These are phyloP conservation scores for Vaccinium macrocarpon DNA, from an alignment of 148 eudicot species.

Conservation along the genomic window DNA sequence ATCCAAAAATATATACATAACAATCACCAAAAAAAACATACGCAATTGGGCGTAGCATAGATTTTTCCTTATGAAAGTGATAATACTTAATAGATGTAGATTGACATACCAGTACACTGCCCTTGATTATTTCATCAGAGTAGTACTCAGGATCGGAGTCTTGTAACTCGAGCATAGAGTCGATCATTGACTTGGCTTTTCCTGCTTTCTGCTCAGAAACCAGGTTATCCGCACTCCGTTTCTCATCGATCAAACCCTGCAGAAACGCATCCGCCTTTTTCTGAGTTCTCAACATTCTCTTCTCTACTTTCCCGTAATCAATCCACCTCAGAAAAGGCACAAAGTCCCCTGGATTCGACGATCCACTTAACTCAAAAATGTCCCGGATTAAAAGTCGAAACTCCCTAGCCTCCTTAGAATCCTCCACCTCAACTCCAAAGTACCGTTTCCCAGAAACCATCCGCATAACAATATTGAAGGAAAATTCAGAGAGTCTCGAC, in stretches of 20 bases:
- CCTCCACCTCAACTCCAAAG: slow-evolving; percentile 22
- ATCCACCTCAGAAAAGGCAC: slow-evolving; percentile 35
- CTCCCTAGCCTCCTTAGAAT: slow-evolving; percentile 17
- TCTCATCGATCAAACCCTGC: slow-evolving; percentile 29
- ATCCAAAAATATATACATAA: too few species aligned
- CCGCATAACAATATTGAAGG: slow-evolving; percentile 34
- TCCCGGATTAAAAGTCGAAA: slow-evolving; percentile 23
- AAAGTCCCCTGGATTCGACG: slow-evolving; percentile 30
- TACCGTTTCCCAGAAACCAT: slow-evolving; percentile 43
- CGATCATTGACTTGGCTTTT: slow-evolving; percentile 19
- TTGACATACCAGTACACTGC: slow-evolving; percentile 32
- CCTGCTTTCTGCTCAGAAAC: neutral
- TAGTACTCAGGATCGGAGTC: slow-evolving; percentile 27
- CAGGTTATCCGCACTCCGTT: neutral
- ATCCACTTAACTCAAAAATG: slow-evolving; percentile 23
- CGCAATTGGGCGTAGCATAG: too few species aligned
- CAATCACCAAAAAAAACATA: too few species aligned
- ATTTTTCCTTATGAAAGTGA: too few species aligned
- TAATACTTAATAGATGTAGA: neutral
- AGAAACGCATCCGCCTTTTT: slow-evolving; percentile 25
- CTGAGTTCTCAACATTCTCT: slow-evolving; percentile 20
- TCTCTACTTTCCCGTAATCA: slow-evolving; percentile 24
- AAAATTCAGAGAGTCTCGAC: slow-evolving; percentile 26
- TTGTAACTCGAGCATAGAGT: slow-evolving; percentile 30
- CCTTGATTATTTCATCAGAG: slow-evolving; percentile 39